These are phyloP conservation scores for Zoysia matrella DNA, from an alignment of 202 grass and related monocot species.

Conservation along the genomic window DNA sequence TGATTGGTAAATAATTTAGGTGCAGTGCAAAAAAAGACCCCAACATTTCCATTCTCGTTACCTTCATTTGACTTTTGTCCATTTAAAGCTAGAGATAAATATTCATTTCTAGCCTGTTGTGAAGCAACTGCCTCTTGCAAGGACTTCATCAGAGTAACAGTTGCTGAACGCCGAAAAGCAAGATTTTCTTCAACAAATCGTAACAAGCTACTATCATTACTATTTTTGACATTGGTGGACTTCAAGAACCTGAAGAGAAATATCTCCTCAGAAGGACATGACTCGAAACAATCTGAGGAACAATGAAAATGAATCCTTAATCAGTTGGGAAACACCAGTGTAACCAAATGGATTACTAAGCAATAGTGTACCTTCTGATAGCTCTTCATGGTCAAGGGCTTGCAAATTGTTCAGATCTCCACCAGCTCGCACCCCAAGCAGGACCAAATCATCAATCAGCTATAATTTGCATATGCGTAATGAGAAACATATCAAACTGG, in stretches of 20 bases:
- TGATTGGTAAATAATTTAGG: conserved; percentile 4
- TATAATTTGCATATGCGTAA: conserved; percentile 53
- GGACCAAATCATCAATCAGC: conserved; percentile 91
- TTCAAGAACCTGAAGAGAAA: conserved; percentile 83
- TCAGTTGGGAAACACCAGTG: conserved; percentile 27
- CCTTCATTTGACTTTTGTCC: conserved; percentile 78
- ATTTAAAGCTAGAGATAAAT: conserved; percentile 62
- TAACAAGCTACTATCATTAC: conserved; percentile 35
- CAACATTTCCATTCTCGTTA: conserved; percentile 39
- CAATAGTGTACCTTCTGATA: conserved; percentile 63
- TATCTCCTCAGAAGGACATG: conserved; percentile 76
- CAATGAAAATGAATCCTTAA: conserved; percentile 33
- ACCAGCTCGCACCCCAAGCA: conserved; percentile 74
- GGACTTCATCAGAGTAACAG: conserved; percentile 79
- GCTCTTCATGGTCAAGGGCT: conserved; percentile 70
- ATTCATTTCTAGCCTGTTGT: conserved; percentile 73
- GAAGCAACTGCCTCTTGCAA: conserved; percentile 68
- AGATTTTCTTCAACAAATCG: conserved; percentile 77
- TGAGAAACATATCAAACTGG: conserved; percentile 28
- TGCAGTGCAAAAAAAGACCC: not conserved
- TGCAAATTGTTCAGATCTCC: conserved; percentile 59
- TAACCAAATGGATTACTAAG: conserved; percentile 19
- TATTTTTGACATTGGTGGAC: conserved; percentile 51
- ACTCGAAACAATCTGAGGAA: conserved; percentile 65
- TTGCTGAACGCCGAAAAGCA: conserved; percentile 64